A percentile compares a stretch with the other conserved stretches of the same genome.
Evolutionary conservation across 192 early-diverging fungal species (phyloP).

Genomic region (Geranomyces variabilis): DNA sequence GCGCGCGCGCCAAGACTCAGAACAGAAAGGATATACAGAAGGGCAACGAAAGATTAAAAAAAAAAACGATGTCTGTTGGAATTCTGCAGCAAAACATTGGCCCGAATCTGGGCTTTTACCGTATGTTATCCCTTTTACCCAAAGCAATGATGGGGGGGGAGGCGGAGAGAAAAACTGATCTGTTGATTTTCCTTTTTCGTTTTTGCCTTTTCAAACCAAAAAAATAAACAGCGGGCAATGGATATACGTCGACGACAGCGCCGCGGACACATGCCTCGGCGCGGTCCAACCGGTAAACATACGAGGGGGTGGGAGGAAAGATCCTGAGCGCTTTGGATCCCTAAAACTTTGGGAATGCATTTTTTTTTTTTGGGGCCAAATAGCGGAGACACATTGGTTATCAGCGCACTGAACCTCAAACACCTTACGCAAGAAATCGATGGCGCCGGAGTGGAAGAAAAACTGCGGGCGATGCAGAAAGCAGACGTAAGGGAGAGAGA

Average conservation of each 20-base stretch:
- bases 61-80: conserved; percentile 8
- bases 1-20: too few relatives aligned
- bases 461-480: conserved; percentile 27
- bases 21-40: too few relatives aligned
- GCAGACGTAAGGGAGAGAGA: conserved; percentile 24
- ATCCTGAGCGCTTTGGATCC: too few relatives aligned
- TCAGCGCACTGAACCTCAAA: conserved; percentile 47
- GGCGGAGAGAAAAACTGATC: not conserved
- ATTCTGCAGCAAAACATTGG: conserved; percentile 23
- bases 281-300: not conserved
- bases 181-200: not conserved
- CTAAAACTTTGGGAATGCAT: conserved; percentile 4
- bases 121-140: conserved; percentile 8
- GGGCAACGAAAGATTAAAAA: too few relatives aligned
- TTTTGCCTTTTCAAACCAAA: too few relatives aligned
- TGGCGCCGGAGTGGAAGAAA: conserved; percentile 23
- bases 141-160: not conserved
- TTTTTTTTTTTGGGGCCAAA: not conserved
- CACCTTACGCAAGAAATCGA: conserved; percentile 34
- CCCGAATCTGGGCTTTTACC: conserved; percentile 28
- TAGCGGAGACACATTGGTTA: conserved; percentile 23
- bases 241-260: not conserved
- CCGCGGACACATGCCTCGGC: not conserved
- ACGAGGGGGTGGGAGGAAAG: too few relatives aligned
- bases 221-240: not conserved